A percentile compares a stretch with the other conserved stretches of the same genome.
Conservation (phyloP, 495 filamentous ascomycete genomes). For the Lasiosphaeria miniovina region DNA sequence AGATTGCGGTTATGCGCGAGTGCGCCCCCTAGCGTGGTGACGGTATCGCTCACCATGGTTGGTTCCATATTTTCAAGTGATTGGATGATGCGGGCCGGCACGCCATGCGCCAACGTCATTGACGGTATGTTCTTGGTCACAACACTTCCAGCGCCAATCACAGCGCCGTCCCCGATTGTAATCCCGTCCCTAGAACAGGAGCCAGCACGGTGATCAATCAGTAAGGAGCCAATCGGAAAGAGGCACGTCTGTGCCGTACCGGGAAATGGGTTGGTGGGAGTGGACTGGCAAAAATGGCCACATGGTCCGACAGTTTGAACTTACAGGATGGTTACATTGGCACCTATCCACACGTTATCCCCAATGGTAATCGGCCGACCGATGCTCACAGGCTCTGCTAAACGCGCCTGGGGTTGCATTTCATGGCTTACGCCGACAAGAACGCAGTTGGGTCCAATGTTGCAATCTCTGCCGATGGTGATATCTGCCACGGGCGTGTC, state of each 20-base stretch:
- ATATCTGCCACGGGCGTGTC: conserved; percentile 39
- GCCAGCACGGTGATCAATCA: neutral
- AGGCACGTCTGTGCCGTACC: neutral
- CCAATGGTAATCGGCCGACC: conserved; percentile 35
- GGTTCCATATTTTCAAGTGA: conserved; percentile 6
- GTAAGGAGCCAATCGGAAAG: neutral
- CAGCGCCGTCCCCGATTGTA: conserved; percentile 33
- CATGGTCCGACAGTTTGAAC: conserved; percentile 1
- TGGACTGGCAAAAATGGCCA: neutral
- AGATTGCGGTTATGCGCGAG: conserved; percentile 12
- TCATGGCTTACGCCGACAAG: conserved; percentile 30
- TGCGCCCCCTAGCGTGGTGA: conserved; percentile 18
- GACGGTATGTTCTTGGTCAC: conserved; percentile 30
- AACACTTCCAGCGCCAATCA: conserved; percentile 34
- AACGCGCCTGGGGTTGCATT: conserved; percentile 25
- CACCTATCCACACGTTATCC: conserved; percentile 51
- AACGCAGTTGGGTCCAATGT: conserved; percentile 34
- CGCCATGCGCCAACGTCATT: conserved; percentile 22
- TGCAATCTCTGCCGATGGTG: conserved; percentile 32
- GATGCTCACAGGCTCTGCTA: conserved; percentile 25
- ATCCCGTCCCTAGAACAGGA: conserved; percentile 24
- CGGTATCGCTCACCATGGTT: neutral
- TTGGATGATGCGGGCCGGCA: conserved; percentile 23
- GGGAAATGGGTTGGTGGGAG: neutral
- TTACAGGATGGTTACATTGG: conserved; percentile 49